Conservation (phyloP, 1,284 basidiomycete species). For the Apiotrichum akiyoshidainum region DNA sequence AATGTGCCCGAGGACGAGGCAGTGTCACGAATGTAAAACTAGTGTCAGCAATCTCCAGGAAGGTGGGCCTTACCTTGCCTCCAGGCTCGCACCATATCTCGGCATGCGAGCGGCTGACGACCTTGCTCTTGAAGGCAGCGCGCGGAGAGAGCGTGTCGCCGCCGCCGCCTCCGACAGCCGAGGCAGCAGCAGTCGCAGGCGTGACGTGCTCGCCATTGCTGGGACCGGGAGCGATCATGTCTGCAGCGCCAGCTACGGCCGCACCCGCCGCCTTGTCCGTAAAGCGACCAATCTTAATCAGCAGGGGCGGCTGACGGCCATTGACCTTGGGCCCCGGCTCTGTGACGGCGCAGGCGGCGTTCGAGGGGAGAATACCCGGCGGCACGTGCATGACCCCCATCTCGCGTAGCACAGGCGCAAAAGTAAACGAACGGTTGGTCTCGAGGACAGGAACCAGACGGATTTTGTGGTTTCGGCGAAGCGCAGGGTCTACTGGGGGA, state of each 20-base stretch:
- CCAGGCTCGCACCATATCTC: constrained; percentile 78
- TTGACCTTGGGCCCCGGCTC: constrained; percentile 27
- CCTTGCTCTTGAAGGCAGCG: constrained; percentile 93
- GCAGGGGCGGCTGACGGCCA: constrained; percentile 55
- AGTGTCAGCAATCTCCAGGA: constrained; percentile 25
- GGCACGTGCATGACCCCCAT: constrained; percentile 50
- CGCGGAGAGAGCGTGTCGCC: constrained; percentile 70
- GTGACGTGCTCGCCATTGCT: background rate
- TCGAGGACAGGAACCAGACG: constrained; percentile 94
- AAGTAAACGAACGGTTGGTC: constrained; percentile 79
- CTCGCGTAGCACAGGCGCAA: constrained; percentile 87
- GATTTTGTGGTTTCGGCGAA: constrained; percentile 52
- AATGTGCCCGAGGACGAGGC: constrained; percentile 90
- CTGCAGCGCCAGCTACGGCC: constrained; percentile 6
- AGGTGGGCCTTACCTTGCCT: constrained; percentile 52
- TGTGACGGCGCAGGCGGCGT: constrained; percentile 30
- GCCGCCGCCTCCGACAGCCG: constrained; percentile 44
- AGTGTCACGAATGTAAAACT: constrained; percentile 89
- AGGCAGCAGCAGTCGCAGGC: constrained; percentile 1
- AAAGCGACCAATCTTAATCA: constrained; percentile 86
- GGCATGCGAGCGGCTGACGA: constrained; percentile 89
- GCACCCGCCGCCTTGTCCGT: constrained; percentile 58
- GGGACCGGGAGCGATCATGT: background rate
- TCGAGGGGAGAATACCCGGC: constrained; percentile 51
- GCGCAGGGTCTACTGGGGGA: constrained; percentile 15